Base-by-base conservation (phyloP, 2,329 filamentous ascomycete genomes). In the Herpotrichia juniperi region DNA sequence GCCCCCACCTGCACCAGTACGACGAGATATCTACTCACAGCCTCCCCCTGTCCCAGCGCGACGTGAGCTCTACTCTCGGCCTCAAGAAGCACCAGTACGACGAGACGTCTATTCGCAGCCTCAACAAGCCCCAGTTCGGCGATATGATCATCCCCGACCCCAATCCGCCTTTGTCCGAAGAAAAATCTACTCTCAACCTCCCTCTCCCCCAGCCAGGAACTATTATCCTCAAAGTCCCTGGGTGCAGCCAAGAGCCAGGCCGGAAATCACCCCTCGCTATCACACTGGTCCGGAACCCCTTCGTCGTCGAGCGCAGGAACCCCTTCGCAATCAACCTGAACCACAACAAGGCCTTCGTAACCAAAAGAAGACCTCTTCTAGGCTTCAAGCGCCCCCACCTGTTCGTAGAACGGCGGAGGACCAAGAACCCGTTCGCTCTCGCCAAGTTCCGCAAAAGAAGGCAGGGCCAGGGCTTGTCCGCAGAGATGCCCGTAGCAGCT, bases 261-360 rank as follows among this genome's bases (percentile, higher is more conserved):
- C 46, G 37, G 42, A 53, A 14, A 8, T 40, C 50, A 2, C 53
- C 55, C 34, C 49, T 63, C 31, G 55, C 37, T 14, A 55, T 46
- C 45, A 53, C 51, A 16, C 50, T 59, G 35, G 44, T 32, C 34
- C 48, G 50, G 40, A 46, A 45, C 28, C 51, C 55, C 24, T 62
- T 60, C 56, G 35, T 54, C 39, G 53, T 50, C 25, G 58, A 52
- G 52, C 58, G 56, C 34, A 51, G 56, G 44, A 60, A 34, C 39
- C 55, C 53, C 6, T 35, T 59, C 50, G 58, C 54, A 26, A 50
- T 62, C 54, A 63, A 63, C 45, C 48, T 60, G 51, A 53, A 50
- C 12, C 53, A 46, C 48, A 54, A 42, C 51, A 63, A 53, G 31
- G 22, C 46, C 31, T 54, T 59, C 50, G 54, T 61, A 4, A 59